Conservation (phyloP, 2,329 filamentous ascomycete genomes). For the Fusarium nelsonii region DNA sequence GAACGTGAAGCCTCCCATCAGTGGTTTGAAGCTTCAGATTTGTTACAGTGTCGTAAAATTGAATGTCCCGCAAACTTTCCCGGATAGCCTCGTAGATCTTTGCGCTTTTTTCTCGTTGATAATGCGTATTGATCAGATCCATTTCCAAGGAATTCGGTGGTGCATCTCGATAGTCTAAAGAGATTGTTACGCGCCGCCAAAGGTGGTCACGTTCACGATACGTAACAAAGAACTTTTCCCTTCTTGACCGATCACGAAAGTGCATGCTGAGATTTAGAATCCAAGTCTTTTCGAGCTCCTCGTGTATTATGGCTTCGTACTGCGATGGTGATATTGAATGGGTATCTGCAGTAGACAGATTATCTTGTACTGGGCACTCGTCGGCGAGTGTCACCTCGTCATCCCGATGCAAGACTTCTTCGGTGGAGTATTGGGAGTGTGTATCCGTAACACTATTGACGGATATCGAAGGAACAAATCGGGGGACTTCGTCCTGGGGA, state of each 20-base stretch:
- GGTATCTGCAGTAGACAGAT: conserved; percentile 55
- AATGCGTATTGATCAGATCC: conserved; percentile 81
- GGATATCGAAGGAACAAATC: conserved; percentile 36
- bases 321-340: conserved; percentile 64
- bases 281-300: conserved; percentile 90
- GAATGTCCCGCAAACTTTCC: conserved; percentile 90
- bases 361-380: conserved; percentile 47
- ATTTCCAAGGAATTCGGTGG: conserved; percentile 85
- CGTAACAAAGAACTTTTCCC: conserved; percentile 98
- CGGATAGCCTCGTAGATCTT: conserved; percentile 96
- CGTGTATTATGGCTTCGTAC: conserved; percentile 75
- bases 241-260: conserved; percentile 90
- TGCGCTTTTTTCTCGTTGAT: conserved; percentile 90
- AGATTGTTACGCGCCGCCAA: conserved; percentile 92
- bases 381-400: conserved; percentile 42
- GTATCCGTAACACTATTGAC: conserved; percentile 29
- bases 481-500: conserved; percentile 36
- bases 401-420: conserved; percentile 25
- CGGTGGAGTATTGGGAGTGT: conserved; percentile 10
- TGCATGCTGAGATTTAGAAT: conserved; percentile 99
- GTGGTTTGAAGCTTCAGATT: conserved; percentile 94
- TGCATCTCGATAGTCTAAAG: conserved; percentile 89
- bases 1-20: conserved; percentile 89
- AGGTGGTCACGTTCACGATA: conserved; percentile 83
- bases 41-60: conserved; percentile 96